These are phyloP conservation scores for Phaffomyces antillensis DNA, from an alignment of 805 yeast genomes.

Conservation along the genomic window DNA sequence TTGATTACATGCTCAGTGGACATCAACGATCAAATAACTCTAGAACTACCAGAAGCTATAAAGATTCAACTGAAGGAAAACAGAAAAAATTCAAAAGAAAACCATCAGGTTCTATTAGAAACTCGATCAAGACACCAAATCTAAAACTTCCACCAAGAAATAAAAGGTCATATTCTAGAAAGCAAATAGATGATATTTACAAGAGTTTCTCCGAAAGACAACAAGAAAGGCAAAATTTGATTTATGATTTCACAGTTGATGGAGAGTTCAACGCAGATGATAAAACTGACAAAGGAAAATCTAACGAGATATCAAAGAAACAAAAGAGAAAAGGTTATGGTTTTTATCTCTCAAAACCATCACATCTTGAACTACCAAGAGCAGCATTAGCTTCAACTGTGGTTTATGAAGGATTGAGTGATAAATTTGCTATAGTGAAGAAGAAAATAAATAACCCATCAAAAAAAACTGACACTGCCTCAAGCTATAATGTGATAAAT, in stretches of 20 bases:
- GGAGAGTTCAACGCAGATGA: neutral
- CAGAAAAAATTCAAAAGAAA: slow-evolving; percentile 3
- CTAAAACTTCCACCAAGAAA: neutral
- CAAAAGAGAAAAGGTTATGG: neutral
- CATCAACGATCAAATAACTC: neutral
- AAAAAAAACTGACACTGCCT: neutral
- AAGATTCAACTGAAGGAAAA: neutral
- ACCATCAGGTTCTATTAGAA: neutral
- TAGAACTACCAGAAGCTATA: neutral
- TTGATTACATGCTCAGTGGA: slow-evolving; percentile 10
- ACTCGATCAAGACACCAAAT: neutral
- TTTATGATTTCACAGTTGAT: neutral
- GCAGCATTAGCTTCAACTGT: slow-evolving; percentile 13
- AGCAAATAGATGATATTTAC: too few species aligned
- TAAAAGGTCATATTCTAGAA: too few species aligned
- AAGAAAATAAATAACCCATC: slow-evolving; percentile 1
- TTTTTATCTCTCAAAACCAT: slow-evolving; percentile 8
- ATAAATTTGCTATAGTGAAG: slow-evolving; percentile 13
- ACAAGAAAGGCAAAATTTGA: neutral
- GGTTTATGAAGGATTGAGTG: slow-evolving; percentile 15
- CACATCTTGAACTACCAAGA: slow-evolving; percentile 12
- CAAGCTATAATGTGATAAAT: neutral
- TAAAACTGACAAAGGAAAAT: neutral
- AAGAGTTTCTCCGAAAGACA: too few species aligned
- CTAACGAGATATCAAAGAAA: neutral